A percentile compares a stretch with the other conserved stretches of the same genome.
Conservation (phyloP, 2,329 filamentous ascomycete genomes). For the Sclerotinia subarctica region DNA sequence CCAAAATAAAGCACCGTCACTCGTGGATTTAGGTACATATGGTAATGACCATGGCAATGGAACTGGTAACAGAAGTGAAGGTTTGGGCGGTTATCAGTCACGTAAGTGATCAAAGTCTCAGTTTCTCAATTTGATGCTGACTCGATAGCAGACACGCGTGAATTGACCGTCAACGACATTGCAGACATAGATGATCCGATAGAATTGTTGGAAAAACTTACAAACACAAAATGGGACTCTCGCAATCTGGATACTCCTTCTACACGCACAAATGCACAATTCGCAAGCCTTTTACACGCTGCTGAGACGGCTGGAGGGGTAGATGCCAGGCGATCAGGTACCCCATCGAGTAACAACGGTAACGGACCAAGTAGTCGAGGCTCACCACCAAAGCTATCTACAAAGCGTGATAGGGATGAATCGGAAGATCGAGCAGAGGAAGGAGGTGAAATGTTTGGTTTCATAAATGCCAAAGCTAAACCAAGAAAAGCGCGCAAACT, state of each 20-base stretch:
- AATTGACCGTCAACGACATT: slow-evolving; percentile 21
- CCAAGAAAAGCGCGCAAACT: slow-evolving; percentile 22
- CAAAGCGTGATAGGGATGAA: slow-evolving; percentile 14
- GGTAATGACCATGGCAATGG: slow-evolving; percentile 18
- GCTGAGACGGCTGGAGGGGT: slow-evolving; percentile 31
- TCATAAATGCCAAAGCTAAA: slow-evolving; percentile 16
- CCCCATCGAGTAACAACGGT: slow-evolving; percentile 5
- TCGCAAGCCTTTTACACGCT: slow-evolving; percentile 33
- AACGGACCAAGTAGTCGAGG: not conserved
- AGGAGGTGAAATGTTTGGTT: slow-evolving; percentile 14
- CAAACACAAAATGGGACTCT: slow-evolving; percentile 29
- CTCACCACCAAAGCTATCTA: not conserved
- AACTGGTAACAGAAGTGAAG: slow-evolving; percentile 25
- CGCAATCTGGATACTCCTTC: not conserved
- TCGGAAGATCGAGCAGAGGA: slow-evolving; percentile 18
- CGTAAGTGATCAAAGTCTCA: slow-evolving; percentile 16
- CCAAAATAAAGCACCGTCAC: not conserved
- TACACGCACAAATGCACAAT: slow-evolving; percentile 29
- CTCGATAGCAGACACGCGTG: slow-evolving; percentile 24
- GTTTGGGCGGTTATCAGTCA: not conserved
- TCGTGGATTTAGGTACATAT: slow-evolving; percentile 1
- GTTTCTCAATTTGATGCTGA: slow-evolving; percentile 24
- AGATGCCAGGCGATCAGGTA: slow-evolving; percentile 17
- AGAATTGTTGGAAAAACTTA: slow-evolving; percentile 33
- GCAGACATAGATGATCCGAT: slow-evolving; percentile 30